Evolutionary conservation across 257 asterid species (phyloP), one percentile per base, ranked within the genome.

Genomic region (Salvia splendens): DNA sequence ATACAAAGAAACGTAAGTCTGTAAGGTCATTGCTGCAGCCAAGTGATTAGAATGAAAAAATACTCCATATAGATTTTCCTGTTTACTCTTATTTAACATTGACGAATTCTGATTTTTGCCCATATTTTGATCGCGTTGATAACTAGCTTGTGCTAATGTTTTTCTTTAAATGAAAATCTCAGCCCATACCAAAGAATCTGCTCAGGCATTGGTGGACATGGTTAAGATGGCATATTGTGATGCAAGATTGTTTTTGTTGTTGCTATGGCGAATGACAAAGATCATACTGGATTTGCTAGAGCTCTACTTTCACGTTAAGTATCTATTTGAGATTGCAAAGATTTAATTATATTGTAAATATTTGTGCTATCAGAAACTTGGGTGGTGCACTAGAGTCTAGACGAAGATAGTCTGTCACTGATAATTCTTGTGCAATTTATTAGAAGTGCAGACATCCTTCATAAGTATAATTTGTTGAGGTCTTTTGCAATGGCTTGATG

Each of bases 181-280:
- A 93, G 96, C 99, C 55, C 99, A 93, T 79, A 93, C 99, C 35
- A 93, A 85, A 78, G 97, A 93, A 69, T 93, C 99, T 57, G 97
- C 95, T 57, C 78, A 73, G 74, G 96, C 97, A 45, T 83, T 93
- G 80, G 85, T 71, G 63, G 70, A 80, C 75, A 84, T 82, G 56
- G 72, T 93, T 64, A 78, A 77, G 69, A 78, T 73, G 89, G 72
- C 84, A 54, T 88, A 82, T 74, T 88, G 92, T 3, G 76, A 65
- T 57, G 73, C 85, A 56, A 80, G 84, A 77, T 53, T 91, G 79
- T 85, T 73, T 81, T 93, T 47, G 88, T 88, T 76, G 91, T 90
- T 75, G 89, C 96, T 59, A 93, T 93, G 99, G 97, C 99, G 2
- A 88, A 70, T 36, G 99, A 93, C 84, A 93, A 93, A 85, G 96